Conservation (phyloP, 106 monocot genomes). For the Phalaenopsis equestris region DNA sequence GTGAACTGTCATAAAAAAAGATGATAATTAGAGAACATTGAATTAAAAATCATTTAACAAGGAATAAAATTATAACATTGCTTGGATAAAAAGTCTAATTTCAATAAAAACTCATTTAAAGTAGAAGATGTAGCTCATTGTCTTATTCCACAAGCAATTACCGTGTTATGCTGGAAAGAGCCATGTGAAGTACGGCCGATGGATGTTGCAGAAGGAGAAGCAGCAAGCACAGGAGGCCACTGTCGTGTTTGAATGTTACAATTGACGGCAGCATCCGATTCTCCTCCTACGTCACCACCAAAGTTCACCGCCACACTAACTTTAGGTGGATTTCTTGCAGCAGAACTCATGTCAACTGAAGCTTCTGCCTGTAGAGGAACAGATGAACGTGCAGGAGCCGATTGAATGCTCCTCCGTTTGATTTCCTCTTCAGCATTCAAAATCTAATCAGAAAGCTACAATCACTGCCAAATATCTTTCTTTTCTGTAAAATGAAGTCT, state of each 20-base stretch:
- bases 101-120: too few relatives aligned
- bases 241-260: slow-evolving; percentile 34
- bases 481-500: neutral
- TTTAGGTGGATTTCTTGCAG: slow-evolving; percentile 28
- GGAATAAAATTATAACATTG: neutral
- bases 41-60: neutral
- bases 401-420: slow-evolving; percentile 37
- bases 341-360: slow-evolving; percentile 29
- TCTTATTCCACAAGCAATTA: slow-evolving; percentile 24
- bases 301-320: slow-evolving; percentile 69
- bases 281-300: slow-evolving; percentile 41
- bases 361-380: slow-evolving; percentile 34
- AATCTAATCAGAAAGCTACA: slow-evolving; percentile 29
- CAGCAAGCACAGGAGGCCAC: slow-evolving; percentile 23
- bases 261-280: slow-evolving; percentile 48
- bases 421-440: slow-evolving; percentile 89
- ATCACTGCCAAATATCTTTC: neutral
- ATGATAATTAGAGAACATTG: neutral
- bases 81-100: neutral
- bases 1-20: neutral
- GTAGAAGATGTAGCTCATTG: neutral
- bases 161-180: slow-evolving; percentile 35
- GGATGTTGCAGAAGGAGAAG: slow-evolving; percentile 58
- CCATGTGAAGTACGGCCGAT: slow-evolving; percentile 23
- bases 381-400: slow-evolving; percentile 19